Percentiles rank a stretch among this genome's conserved stretches.
Evolutionary conservation across 331 rosid genomes (phyloP).

Genomic region (Acacia concinna): DNA sequence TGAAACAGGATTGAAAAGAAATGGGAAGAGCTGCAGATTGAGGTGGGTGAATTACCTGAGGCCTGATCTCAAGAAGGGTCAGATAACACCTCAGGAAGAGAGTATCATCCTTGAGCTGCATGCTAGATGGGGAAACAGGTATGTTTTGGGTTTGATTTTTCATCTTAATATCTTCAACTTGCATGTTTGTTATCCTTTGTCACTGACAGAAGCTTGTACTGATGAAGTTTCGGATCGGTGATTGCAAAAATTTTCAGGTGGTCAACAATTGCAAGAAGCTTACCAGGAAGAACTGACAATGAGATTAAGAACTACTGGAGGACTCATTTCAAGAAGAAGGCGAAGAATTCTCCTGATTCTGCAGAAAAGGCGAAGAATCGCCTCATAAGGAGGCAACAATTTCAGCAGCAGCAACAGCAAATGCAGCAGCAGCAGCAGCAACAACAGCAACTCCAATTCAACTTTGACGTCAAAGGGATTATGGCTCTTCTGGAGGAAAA

Average conservation of each 20-base stretch:
- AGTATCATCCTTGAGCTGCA: slow-evolving; percentile 78
- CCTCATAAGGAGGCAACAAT: slow-evolving; percentile 56
- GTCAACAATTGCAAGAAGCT: slow-evolving; percentile 93
- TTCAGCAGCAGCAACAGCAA: slow-evolving; percentile 36
- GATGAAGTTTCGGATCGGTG: neutral
- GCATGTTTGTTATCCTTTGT: neutral
- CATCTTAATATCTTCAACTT: slow-evolving; percentile 1
- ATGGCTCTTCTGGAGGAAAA: slow-evolving; percentile 59
- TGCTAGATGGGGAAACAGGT: slow-evolving; percentile 98
- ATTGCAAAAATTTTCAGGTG: slow-evolving; percentile 47
- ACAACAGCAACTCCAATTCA: slow-evolving; percentile 41
- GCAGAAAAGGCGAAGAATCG: slow-evolving; percentile 63
- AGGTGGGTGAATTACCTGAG: slow-evolving; percentile 97
- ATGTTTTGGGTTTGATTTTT: neutral
- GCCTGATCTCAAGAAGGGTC: slow-evolving; percentile 94
- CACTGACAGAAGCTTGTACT: neutral
- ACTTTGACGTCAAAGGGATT: slow-evolving; percentile 56
- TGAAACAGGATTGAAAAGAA: slow-evolving; percentile 78
- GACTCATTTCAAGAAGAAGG: slow-evolving; percentile 90
- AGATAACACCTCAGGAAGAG: slow-evolving; percentile 94
- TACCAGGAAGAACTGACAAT: slow-evolving; percentile 95
- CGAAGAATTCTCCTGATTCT: slow-evolving; percentile 51
- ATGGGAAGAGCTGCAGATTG: slow-evolving; percentile 96
- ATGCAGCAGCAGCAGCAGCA: slow-evolving; percentile 44
- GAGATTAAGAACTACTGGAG: slow-evolving; percentile 96